Percentiles rank a stretch among this genome's conserved stretches.
phyloP scores from a whole-genome alignment of 176 grass and related monocot species.

The Saccharum spontaneum region DNA sequence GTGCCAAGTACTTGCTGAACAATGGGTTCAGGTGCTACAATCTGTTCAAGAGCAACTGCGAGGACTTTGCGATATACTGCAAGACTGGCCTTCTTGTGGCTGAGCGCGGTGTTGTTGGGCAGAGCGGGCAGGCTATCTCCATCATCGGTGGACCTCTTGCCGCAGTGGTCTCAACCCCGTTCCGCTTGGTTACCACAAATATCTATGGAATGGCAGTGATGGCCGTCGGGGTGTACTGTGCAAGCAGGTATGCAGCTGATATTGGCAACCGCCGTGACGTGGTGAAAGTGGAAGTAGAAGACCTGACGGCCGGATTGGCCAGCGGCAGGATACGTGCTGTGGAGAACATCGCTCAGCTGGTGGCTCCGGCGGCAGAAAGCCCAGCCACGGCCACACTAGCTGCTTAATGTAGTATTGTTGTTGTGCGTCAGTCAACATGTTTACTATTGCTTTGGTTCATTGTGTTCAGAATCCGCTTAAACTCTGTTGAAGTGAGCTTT shows the following conservation, averaged over 20 bases:
- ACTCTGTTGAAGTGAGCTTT: conserved; percentile 21
- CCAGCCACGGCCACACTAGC: neutral
- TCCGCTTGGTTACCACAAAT: conserved; percentile 57
- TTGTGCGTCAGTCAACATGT: neutral
- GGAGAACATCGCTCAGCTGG: conserved; percentile 40
- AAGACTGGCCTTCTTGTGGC: conserved; percentile 71
- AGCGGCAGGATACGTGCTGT: conserved; percentile 41
- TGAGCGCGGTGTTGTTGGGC: conserved; percentile 50
- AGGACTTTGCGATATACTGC: conserved; percentile 83
- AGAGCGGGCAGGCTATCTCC: conserved; percentile 62
- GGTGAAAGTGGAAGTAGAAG: conserved; percentile 51
- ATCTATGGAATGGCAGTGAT: conserved; percentile 47
- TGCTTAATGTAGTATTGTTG: conserved; percentile 26
- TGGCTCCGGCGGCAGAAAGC: conserved; percentile 7
- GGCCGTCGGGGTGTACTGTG: conserved; percentile 49
- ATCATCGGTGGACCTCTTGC: conserved; percentile 57
- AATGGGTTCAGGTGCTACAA: conserved; percentile 76
- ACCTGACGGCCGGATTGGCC: conserved; percentile 39
- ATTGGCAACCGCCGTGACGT: conserved; percentile 58
- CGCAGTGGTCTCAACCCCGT: conserved; percentile 47
- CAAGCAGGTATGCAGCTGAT: conserved; percentile 55
- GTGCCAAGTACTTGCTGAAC: conserved; percentile 53
- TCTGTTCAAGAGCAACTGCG: conserved; percentile 78
- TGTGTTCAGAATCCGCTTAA: conserved; percentile 22
- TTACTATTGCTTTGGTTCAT: neutral